A percentile compares a stretch with the other conserved stretches of the same genome.
phyloP scores from a whole-genome alignment of 441 rosid genomes.

The Erodium texanum region DNA sequence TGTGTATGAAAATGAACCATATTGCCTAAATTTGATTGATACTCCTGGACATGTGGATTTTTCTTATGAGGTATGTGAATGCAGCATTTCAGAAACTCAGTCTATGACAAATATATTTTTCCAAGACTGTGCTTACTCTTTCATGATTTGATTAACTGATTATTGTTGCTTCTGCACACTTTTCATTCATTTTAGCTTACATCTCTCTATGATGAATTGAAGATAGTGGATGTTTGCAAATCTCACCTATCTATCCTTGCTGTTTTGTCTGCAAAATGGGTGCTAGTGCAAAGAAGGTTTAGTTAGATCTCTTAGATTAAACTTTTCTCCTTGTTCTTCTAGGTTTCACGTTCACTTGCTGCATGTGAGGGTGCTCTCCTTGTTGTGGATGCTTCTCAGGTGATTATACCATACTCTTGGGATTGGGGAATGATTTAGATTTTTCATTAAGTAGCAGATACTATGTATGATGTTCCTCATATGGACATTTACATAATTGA shows the following conservation, averaged over 20 bases:
- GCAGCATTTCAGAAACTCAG: neutral
- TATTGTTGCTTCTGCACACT: neutral
- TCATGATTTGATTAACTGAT: neutral
- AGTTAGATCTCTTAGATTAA: neutral
- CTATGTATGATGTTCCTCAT: neutral
- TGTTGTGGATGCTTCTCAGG: constrained; percentile 99
- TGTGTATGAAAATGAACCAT: constrained; percentile 48
- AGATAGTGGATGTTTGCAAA: neutral
- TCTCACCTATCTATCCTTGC: neutral
- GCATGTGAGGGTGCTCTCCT: constrained; percentile 99
- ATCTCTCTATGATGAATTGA: neutral
- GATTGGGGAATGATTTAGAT: neutral
- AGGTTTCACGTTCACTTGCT: constrained; percentile 99
- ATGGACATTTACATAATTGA: neutral
- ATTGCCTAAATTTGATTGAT: constrained; percentile 85
- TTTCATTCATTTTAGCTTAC: neutral
- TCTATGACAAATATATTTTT: neutral
- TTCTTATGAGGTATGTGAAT: constrained; percentile 71
- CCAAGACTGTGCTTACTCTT: neutral
- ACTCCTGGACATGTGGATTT: constrained; percentile 98
- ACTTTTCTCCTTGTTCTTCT: constrained; percentile 11
- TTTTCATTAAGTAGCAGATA: neutral
- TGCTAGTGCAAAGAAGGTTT: neutral
- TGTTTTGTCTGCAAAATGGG: neutral
- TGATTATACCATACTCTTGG: constrained; percentile 17